These are phyloP conservation scores for Cyphellophora attinorum DNA, from an alignment of 2,329 filamentous ascomycete species.

Conservation along the genomic window DNA sequence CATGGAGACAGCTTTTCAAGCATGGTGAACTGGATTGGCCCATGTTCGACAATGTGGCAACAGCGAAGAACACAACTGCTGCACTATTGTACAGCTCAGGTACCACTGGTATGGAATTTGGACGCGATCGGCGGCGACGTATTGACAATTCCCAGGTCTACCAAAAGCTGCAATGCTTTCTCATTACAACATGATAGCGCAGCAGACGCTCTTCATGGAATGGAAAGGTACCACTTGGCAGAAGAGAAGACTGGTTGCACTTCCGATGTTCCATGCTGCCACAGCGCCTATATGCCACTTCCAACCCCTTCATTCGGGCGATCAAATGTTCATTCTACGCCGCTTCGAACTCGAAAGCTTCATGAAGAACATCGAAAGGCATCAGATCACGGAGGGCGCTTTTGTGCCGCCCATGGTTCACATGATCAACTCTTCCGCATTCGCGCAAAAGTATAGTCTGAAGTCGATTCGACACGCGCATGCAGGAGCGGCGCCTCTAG, in stretches of 20 bases:
- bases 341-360: constrained; percentile 35
- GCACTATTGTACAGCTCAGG: constrained; percentile 46
- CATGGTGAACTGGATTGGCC: constrained; percentile 39
- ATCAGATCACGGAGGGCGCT: constrained; percentile 38
- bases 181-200: constrained; percentile 48
- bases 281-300: constrained; percentile 36
- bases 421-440: constrained; percentile 19
- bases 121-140: too few species aligned
- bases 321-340: constrained; percentile 36
- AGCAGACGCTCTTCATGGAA: constrained; percentile 25
- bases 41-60: constrained; percentile 29
- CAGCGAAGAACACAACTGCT: constrained; percentile 34
- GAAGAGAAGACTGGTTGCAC: neutral
- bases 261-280: constrained; percentile 47
- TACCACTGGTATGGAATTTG: too few species aligned
- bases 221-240: neutral
- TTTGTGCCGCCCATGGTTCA: constrained; percentile 38
- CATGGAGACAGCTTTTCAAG: constrained; percentile 36
- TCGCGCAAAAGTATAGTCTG: constrained; percentile 18
- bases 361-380: constrained; percentile 28
- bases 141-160: too few species aligned
- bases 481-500: constrained; percentile 41
- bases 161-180: constrained; percentile 51
- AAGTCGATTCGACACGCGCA: constrained; percentile 32
- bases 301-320: constrained; percentile 35